Evolutionary conservation across 331 rosid genomes (phyloP).

Genomic region (Erythrophleum ivorense): DNA sequence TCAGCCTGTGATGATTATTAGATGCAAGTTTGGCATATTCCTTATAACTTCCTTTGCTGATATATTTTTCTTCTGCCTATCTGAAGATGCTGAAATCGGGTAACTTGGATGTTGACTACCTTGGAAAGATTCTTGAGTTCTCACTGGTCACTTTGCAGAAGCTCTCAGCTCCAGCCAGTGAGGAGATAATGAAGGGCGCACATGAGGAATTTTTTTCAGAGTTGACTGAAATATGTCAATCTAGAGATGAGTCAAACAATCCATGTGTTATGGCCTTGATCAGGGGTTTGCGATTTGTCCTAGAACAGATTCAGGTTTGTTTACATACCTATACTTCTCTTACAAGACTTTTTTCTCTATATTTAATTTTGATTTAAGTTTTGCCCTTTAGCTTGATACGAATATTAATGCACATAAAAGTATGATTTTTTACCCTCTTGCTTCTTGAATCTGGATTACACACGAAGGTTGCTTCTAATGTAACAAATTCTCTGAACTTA

Average conservation of each 20-base stretch:
- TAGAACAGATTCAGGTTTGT: constrained; percentile 90
- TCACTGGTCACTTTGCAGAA: constrained; percentile 78
- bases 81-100: constrained; percentile 80
- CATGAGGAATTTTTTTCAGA: constrained; percentile 65
- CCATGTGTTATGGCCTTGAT: constrained; percentile 76
- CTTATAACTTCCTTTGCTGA: constrained; percentile 27
- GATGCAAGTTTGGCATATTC: constrained; percentile 23
- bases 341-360: neutral
- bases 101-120: constrained; percentile 77
- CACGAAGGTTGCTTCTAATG: neutral
- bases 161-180: constrained; percentile 81
- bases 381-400: constrained; percentile 10
- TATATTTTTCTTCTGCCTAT: constrained; percentile 27
- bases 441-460: neutral
- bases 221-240: constrained; percentile 66
- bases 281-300: constrained; percentile 84
- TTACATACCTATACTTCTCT: constrained; percentile 18
- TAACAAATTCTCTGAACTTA: neutral
- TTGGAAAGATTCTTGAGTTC: constrained; percentile 84
- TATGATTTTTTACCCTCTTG: neutral
- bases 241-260: constrained; percentile 54
- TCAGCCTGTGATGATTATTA: constrained; percentile 27
- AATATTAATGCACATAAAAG: neutral
- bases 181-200: constrained; percentile 64
- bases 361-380: neutral